These are phyloP conservation scores for Peniophora sp. DNA, from an alignment of 1,284 basidiomycete species.

Conservation along the genomic window DNA sequence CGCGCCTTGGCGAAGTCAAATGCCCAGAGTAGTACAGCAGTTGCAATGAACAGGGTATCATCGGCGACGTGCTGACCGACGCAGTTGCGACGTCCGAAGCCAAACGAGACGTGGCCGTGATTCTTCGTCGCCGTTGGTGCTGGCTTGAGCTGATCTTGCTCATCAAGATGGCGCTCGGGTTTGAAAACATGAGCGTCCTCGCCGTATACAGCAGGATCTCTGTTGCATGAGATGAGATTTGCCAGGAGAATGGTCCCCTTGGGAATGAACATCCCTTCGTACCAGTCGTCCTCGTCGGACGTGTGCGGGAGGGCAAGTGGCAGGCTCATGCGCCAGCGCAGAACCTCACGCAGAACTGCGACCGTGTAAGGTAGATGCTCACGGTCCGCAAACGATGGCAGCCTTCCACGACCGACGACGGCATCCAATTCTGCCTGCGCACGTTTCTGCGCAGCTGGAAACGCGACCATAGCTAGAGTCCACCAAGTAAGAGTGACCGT, in stretches of 20 bases:
- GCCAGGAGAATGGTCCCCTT: conserved; percentile 10
- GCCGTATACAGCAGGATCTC: not conserved
- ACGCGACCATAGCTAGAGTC: conserved; percentile 9
- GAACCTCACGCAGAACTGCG: conserved; percentile 8
- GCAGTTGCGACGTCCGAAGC: conserved; percentile 22
- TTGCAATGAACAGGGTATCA: not conserved
- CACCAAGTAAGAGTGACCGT: conserved; percentile 2
- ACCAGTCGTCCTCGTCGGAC: conserved; percentile 9
- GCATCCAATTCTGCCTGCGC: conserved; percentile 11
- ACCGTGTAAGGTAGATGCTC: conserved; percentile 6
- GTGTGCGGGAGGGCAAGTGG: conserved; percentile 6
- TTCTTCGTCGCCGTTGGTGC: conserved; percentile 4
- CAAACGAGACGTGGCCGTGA: conserved; percentile 17
- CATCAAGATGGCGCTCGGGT: not conserved
- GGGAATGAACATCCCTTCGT: conserved; percentile 14
- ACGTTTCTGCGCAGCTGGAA: conserved; percentile 6
- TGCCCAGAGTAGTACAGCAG: not conserved
- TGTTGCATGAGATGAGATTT: conserved; percentile 7
- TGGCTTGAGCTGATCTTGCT: not conserved
- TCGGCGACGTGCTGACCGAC: not conserved
- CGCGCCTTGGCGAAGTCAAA: not conserved
- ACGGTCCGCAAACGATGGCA: conserved; percentile 6
- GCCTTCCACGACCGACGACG: conserved; percentile 6
- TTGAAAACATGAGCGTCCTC: not conserved
- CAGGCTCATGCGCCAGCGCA: conserved; percentile 5